A percentile compares a stretch with the other conserved stretches of the same genome.
Evolutionary conservation across 2,329 filamentous ascomycete genomes (phyloP).

Genomic region (Torrubiella hemipterigena): DNA sequence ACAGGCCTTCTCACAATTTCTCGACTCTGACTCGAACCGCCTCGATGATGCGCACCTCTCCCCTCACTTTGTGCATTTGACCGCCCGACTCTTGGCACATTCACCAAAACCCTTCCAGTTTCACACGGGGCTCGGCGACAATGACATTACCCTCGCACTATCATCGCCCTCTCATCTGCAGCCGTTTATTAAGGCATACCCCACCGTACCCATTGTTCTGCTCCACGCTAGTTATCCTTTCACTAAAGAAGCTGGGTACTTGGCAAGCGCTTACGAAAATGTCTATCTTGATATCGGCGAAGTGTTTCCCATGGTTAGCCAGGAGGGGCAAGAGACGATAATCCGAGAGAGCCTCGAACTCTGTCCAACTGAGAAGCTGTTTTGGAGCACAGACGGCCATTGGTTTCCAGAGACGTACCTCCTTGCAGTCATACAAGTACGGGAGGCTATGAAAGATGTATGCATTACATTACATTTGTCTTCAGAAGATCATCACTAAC

Average conservation of each 20-base stretch:
- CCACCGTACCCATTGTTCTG: constrained; percentile 61
- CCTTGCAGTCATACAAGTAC: constrained; percentile 59
- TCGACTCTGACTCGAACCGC: too few relatives aligned
- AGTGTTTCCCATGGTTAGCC: constrained; percentile 67
- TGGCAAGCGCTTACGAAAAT: constrained; percentile 66
- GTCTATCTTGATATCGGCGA: constrained; percentile 76
- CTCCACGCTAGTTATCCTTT: constrained; percentile 76
- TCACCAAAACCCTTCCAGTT: constrained; percentile 65
- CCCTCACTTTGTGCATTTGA: constrained; percentile 53
- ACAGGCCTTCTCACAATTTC: constrained; percentile 17
- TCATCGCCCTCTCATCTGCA: constrained; percentile 70
- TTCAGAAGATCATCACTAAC: too few relatives aligned
- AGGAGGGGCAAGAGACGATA: constrained; percentile 61
- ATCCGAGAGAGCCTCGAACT: constrained; percentile 64
- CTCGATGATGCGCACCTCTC: constrained; percentile 56
- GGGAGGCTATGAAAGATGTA: constrained; percentile 57
- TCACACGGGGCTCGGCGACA: constrained; percentile 73
- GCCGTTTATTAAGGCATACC: constrained; percentile 56
- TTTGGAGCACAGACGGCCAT: constrained; percentile 74
- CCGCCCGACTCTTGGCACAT: constrained; percentile 45
- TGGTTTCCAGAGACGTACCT: constrained; percentile 70
- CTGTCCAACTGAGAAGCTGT: constrained; percentile 60
- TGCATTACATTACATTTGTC: too few relatives aligned
- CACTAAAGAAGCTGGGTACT: constrained; percentile 64
- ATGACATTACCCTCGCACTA: constrained; percentile 57